Evolutionary conservation across 306 rosid genomes (phyloP), one percentile per base, ranked within the genome.

Genomic region (Vachellia pachyceras): DNA sequence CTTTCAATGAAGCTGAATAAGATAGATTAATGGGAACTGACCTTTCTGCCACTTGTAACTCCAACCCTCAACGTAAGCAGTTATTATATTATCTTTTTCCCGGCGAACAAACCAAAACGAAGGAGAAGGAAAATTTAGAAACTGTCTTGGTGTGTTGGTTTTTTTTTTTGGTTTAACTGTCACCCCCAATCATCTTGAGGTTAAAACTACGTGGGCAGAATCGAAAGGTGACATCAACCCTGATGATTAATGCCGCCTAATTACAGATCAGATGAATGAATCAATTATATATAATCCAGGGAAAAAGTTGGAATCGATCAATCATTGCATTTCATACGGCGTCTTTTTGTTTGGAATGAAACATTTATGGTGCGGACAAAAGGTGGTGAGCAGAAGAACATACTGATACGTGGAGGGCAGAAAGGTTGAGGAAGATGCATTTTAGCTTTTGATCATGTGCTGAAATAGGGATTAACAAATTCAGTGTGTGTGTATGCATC

Each of bases 11-110:
- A 85, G 79, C 67, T 88, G 89, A 82, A 85, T 77, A 77, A 49
- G 90, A 81, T 75, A 33, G 88, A 82, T 77, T 36, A 85, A 78
- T 41, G 80, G n/a, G 39, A 79, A 82, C 79, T 90, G 91, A 92
- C 97, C 36, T 78, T 89, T 92, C 85, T 89, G 87, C 94, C 95
- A 87, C 89, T 83, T 37, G 69, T 73, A 11, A 46, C 67, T 70
- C 69, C 41, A 78, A 76, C 77, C 77, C 36, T 81, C 75, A 45
- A 54, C 14, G n/a, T 1, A 77, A 63, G 65, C 82, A 79, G 84
- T 45, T 84, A 45, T 82, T 57, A n/a, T n/a, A n/a, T 15, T 5
- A 20, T 22, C 3, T 23, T 9, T 23, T 49, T 47, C 54, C 13
- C 10, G 8, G 20, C 22, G 57, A 13, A 13, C 18, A 49, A 49